Percentiles rank a stretch among this genome's conserved stretches.
Evolutionary conservation across 108 stramenopile genomes (phyloP).

Genomic region (Asterionellopsis glacialis): DNA sequence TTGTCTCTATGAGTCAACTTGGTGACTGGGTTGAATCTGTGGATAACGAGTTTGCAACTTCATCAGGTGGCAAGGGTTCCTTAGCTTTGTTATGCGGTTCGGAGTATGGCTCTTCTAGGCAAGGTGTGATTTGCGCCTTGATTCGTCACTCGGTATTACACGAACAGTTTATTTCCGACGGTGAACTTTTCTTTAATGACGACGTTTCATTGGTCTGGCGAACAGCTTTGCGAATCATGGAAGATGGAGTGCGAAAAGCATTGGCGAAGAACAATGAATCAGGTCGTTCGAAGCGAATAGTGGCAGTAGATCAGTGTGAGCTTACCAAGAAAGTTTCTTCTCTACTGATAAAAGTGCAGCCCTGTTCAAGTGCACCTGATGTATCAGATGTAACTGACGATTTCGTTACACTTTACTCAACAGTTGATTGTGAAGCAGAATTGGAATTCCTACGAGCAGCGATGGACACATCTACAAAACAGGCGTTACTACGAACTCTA

Average conservation of each 20-base stretch:
- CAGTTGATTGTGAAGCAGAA: constrained; percentile 12
- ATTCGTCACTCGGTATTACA: constrained; percentile 35
- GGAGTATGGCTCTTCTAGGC: constrained; percentile 37
- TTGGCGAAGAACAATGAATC: neutral
- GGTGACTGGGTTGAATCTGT: neutral
- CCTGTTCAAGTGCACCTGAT: neutral
- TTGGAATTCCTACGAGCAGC: constrained; percentile 26
- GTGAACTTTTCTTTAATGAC: constrained; percentile 12
- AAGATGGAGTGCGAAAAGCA: constrained; percentile 51
- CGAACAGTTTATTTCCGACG: neutral
- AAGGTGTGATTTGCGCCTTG: constrained; percentile 37
- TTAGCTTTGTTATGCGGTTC: constrained; percentile 44
- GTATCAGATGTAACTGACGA: neutral
- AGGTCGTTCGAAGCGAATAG: neutral
- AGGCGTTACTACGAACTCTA: constrained; percentile 38
- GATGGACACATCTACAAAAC: constrained; percentile 31
- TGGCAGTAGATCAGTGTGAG: neutral
- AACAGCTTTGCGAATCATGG: constrained; percentile 51
- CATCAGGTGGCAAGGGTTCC: constrained; percentile 40
- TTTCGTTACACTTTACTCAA: neutral
- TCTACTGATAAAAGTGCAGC: neutral
- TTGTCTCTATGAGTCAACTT: too few species aligned
- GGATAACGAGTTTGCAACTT: constrained; percentile 3
- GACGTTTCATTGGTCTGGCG: constrained; percentile 30
- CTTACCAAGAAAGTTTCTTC: neutral